phyloP scores from a whole-genome alignment of 352 stramenopile genomes.

The Pythium phragmiticola region DNA sequence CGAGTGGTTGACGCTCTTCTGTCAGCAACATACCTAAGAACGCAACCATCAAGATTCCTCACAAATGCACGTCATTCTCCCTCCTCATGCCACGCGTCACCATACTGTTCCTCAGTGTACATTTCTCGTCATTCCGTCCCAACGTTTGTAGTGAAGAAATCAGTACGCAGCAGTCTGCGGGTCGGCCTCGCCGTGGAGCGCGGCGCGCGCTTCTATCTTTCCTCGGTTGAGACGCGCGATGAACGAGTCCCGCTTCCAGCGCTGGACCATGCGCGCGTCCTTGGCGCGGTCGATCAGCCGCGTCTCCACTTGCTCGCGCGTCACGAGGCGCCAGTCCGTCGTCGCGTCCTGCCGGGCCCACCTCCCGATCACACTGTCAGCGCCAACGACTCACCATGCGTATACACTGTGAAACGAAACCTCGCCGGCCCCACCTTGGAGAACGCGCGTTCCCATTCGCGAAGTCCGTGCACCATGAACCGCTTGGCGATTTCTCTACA shows the following conservation, averaged over 20 bases:
- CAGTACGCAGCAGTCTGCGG: conserved; percentile 15
- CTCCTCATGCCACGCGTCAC: not conserved
- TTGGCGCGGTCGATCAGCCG: conserved; percentile 57
- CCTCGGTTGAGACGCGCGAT: conserved; percentile 76
- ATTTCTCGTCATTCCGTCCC: not conserved
- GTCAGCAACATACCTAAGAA: not conserved
- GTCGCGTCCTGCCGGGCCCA: conserved; percentile 37
- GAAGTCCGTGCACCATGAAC: conserved; percentile 48
- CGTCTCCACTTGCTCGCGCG: conserved; percentile 50
- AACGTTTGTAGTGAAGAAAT: not conserved
- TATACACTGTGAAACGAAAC: not conserved
- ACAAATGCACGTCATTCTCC: not conserved
- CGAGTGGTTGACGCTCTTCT: not conserved
- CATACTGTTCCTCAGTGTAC: conserved; percentile 2
- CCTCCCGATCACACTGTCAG: not conserved
- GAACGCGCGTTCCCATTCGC: conserved; percentile 56
- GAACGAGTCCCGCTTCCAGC: conserved; percentile 83
- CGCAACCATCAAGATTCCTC: not conserved
- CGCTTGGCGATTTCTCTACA: conserved; percentile 60
- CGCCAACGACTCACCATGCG: not conserved
- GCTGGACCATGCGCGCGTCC: conserved; percentile 39
- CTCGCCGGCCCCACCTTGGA: conserved; percentile 31
- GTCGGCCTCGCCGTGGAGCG: conserved; percentile 12
- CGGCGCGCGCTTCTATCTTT: conserved; percentile 58
- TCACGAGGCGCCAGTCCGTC: conserved; percentile 59